These are phyloP conservation scores for Aspergillus sp. DNA, from an alignment of 2,329 filamentous ascomycete species.

Conservation along the genomic window DNA sequence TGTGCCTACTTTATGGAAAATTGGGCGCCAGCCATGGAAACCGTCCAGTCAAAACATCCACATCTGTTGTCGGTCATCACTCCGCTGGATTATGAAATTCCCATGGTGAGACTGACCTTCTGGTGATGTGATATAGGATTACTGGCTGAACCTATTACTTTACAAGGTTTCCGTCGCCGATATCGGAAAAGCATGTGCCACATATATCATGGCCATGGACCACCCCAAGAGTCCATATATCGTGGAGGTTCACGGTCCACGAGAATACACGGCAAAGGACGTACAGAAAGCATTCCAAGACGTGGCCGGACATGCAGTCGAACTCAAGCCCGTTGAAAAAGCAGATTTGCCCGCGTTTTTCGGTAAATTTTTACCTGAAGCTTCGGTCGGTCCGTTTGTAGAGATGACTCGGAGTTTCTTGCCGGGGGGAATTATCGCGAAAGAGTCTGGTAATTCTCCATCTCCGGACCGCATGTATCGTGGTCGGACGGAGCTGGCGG, in stretches of 20 bases:
- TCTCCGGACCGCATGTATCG: neutral
- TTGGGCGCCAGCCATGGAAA: slow-evolving; percentile 10
- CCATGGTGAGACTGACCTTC: slow-evolving; percentile 9
- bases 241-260: slow-evolving; percentile 18
- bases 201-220: slow-evolving; percentile 2
- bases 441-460: neutral
- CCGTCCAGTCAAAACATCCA: slow-evolving; percentile 8
- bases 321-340: slow-evolving; percentile 12
- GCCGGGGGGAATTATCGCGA: slow-evolving; percentile 11
- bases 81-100: slow-evolving; percentile 16
- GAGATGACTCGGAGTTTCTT: slow-evolving; percentile 20
- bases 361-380: slow-evolving; percentile 9
- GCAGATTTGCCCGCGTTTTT: slow-evolving; percentile 12
- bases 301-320: slow-evolving; percentile 13
- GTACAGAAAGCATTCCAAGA: slow-evolving; percentile 14
- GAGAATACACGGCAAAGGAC: slow-evolving; percentile 11
- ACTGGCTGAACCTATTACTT: neutral
- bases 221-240: slow-evolving; percentile 12
- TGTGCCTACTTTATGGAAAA: slow-evolving; percentile 24
- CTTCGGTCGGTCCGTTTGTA: slow-evolving; percentile 11
- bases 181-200: slow-evolving; percentile 9
- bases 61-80: slow-evolving; percentile 15
- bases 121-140: neutral
- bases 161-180: slow-evolving; percentile 14
- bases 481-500: slow-evolving; percentile 6